Percentiles rank a stretch among this genome's conserved stretches.
Conservation (phyloP, 2,329 filamentous ascomycete genomes). For the Phialemonium atrogriseum region DNA sequence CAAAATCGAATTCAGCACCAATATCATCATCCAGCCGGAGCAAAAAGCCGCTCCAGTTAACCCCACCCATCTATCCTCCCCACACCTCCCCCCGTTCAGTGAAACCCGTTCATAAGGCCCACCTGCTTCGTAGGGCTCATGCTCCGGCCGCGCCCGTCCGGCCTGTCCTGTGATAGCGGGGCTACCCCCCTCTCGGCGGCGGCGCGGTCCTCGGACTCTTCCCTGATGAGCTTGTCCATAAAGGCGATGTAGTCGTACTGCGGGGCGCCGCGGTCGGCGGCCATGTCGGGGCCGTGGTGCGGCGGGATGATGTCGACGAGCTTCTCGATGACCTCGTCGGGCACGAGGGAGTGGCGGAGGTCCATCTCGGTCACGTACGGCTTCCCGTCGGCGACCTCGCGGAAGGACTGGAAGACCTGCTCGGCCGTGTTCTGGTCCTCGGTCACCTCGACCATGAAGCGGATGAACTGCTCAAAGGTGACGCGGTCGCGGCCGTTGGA, state of each 20-base stretch:
- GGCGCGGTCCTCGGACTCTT: slow-evolving; percentile 16
- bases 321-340: slow-evolving; percentile 94
- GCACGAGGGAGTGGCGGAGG: slow-evolving; percentile 86
- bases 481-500: slow-evolving; percentile 71
- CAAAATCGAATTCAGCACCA: no score
- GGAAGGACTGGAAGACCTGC: slow-evolving; percentile 96
- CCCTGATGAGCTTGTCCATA: slow-evolving; percentile 76
- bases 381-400: slow-evolving; percentile 95
- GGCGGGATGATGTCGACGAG: slow-evolving; percentile 77
- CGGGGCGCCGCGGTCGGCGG: slow-evolving; percentile 71
- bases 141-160: slow-evolving; percentile 21
- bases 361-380: slow-evolving; percentile 98
- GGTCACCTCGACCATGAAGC: slow-evolving; percentile 98
- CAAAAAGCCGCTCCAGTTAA: no score
- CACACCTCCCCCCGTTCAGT: slow-evolving; percentile 11
- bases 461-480: slow-evolving; percentile 97
- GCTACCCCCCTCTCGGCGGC: slow-evolving; percentile 4
- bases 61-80: slow-evolving; percentile 1
- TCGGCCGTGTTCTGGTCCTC: slow-evolving; percentile 98
- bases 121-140: slow-evolving; percentile 22
- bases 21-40: no score
- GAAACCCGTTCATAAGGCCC: slow-evolving; percentile 27
- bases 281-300: slow-evolving; percentile 77
- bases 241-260: slow-evolving; percentile 97
- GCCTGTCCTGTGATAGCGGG: slow-evolving; percentile 14